A percentile compares a stretch with the other conserved stretches of the same genome.
Conservation (phyloP, 495 filamentous ascomycete species). For the Penicillium taxi region DNA sequence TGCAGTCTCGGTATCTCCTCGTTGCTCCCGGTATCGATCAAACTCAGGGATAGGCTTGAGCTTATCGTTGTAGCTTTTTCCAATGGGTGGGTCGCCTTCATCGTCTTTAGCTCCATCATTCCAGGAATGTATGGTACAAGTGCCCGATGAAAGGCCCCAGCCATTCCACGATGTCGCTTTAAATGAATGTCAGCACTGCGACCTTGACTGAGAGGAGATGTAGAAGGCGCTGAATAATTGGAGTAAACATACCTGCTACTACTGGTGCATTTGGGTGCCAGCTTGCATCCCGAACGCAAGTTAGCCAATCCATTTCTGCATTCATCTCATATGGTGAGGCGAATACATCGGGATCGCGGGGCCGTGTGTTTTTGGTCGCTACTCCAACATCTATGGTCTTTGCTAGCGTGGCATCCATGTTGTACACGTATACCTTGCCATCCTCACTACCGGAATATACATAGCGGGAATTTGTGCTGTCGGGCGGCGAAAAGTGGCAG, state of each 20-base stretch:
- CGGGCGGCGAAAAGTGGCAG: slow-evolving; percentile 90
- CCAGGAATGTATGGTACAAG: slow-evolving; percentile 69
- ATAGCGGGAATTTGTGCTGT: slow-evolving; percentile 82
- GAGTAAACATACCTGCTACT: slow-evolving; percentile 74
- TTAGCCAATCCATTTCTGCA: slow-evolving; percentile 52
- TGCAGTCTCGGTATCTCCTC: slow-evolving; percentile 7
- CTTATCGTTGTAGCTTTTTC: slow-evolving; percentile 51
- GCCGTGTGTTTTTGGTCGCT: slow-evolving; percentile 55
- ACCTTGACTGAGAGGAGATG: background rate
- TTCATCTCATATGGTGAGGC: slow-evolving; percentile 32
- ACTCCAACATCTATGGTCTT: slow-evolving; percentile 66
- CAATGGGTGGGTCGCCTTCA: slow-evolving; percentile 57
- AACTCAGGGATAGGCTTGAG: slow-evolving; percentile 26
- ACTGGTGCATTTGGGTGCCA: slow-evolving; percentile 92
- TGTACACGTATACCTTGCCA: slow-evolving; percentile 85
- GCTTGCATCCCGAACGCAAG: slow-evolving; percentile 83
- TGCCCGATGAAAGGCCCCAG: slow-evolving; percentile 58
- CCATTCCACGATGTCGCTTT: slow-evolving; percentile 76
- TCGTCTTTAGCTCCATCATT: slow-evolving; percentile 56
- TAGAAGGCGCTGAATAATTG: background rate
- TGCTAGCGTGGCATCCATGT: slow-evolving; percentile 85
- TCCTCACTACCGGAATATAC: slow-evolving; percentile 87
- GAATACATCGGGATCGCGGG: slow-evolving; percentile 40
- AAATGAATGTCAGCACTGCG: slow-evolving; percentile 5
- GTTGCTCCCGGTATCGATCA: slow-evolving; percentile 20